Evolutionary conservation across 208 protist genomes (phyloP).

Genomic region (Leishmania tropica): DNA sequence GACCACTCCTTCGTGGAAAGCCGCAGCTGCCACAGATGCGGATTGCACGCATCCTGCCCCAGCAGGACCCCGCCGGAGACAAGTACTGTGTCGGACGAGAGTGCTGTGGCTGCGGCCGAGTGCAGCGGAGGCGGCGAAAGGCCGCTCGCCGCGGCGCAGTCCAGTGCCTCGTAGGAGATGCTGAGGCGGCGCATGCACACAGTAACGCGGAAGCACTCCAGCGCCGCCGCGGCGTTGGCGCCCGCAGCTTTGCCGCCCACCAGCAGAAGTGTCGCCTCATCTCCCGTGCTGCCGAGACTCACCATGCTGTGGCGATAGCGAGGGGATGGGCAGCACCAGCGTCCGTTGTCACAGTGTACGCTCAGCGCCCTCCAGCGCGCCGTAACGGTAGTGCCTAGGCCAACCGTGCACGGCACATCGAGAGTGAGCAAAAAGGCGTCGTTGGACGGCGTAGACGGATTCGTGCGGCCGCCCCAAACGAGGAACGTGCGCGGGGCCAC

Average conservation of each 20-base stretch:
- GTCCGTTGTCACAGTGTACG: background rate
- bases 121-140: slow-evolving; percentile 42
- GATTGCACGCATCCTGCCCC: slow-evolving; percentile 16
- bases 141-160: background rate
- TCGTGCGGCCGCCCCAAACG: slow-evolving; percentile 85
- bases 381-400: slow-evolving; percentile 15
- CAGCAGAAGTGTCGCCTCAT: slow-evolving; percentile 46
- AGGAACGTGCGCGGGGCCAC: slow-evolving; percentile 54
- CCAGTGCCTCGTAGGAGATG: slow-evolving; percentile 19
- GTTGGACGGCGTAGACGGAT: slow-evolving; percentile 48
- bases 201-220: slow-evolving; percentile 25
- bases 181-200: slow-evolving; percentile 4
- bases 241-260: slow-evolving; percentile 50
- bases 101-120: slow-evolving; percentile 46
- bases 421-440: slow-evolving; percentile 58
- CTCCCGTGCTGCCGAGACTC: background rate
- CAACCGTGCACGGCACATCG: slow-evolving; percentile 32
- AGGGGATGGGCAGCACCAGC: background rate
- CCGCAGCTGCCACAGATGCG: slow-evolving; percentile 22
- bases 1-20: slow-evolving; percentile 16
- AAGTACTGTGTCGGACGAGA: slow-evolving; percentile 19
- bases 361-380: slow-evolving; percentile 27
- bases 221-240: background rate
- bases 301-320: slow-evolving; percentile 31
- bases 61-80: slow-evolving; percentile 20